phyloP scores from a whole-genome alignment of 2,329 filamentous ascomycete genomes.

The Trichophaea hybrida region DNA sequence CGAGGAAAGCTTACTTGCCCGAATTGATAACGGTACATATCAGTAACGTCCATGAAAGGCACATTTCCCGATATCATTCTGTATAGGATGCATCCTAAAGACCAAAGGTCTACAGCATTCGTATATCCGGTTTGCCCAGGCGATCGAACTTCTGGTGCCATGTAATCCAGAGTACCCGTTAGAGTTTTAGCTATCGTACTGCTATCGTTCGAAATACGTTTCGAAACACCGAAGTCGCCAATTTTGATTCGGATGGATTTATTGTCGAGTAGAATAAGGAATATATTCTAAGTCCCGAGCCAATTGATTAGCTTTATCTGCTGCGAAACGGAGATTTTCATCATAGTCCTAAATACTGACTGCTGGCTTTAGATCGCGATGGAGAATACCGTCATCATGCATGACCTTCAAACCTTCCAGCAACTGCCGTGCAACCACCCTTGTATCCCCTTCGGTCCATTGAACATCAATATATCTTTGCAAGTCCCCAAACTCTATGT shows the following conservation, averaged over 20 bases:
- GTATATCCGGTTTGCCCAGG: neutral
- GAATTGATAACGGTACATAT: neutral
- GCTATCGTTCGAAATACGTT: conserved; percentile 1
- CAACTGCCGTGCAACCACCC: conserved; percentile 15
- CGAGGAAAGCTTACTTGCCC: neutral
- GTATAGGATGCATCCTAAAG: conserved; percentile 10
- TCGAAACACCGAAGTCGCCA: conserved; percentile 25
- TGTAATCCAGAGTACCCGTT: conserved; percentile 7
- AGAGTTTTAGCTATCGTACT: neutral
- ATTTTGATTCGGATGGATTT: conserved; percentile 21
- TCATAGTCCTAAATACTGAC: neutral
- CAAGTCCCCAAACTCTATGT: conserved; percentile 33
- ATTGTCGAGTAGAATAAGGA: conserved; percentile 10
- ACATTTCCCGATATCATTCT: conserved; percentile 2
- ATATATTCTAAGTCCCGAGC: conserved; percentile 21
- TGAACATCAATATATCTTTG: neutral
- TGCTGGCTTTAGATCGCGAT: conserved; percentile 24
- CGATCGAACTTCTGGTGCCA: conserved; percentile 5
- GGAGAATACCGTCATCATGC: conserved; percentile 20
- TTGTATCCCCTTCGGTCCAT: conserved; percentile 9
- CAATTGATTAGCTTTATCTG: neutral
- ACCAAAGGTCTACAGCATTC: conserved; percentile 14
- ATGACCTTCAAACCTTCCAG: conserved; percentile 19
- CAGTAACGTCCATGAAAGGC: conserved; percentile 2
- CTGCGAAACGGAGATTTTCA: neutral